These are phyloP conservation scores for Lagenidium giganteum DNA, from an alignment of 352 stramenopile species.

Conservation along the genomic window DNA sequence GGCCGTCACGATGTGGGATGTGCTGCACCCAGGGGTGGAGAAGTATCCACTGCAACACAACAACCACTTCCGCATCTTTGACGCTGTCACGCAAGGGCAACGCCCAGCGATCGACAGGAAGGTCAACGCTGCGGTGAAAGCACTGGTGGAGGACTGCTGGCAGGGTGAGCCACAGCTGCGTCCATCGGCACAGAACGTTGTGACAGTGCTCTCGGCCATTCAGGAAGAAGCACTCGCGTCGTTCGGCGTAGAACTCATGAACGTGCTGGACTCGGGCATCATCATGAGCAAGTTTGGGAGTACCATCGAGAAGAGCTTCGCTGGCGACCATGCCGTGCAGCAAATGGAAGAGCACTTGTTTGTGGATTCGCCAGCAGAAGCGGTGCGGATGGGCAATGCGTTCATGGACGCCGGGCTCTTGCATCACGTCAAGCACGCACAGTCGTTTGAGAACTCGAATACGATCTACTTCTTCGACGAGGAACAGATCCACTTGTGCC, in stretches of 20 bases:
- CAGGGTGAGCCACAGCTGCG: constrained; percentile 28
- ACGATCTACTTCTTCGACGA: constrained; percentile 49
- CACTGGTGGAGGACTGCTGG: constrained; percentile 42
- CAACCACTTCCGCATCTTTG: constrained; percentile 61
- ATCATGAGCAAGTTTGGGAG: constrained; percentile 14
- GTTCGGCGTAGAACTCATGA: constrained; percentile 33
- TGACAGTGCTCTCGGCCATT: constrained; percentile 33
- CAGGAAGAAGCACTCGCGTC: constrained; percentile 36
- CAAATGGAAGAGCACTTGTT: constrained; percentile 39
- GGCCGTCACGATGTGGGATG: constrained; percentile 71
- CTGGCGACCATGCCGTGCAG: constrained; percentile 25
- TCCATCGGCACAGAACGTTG: constrained; percentile 38
- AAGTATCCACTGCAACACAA: constrained; percentile 39
- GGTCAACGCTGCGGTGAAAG: constrained; percentile 27
- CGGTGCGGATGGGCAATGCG: constrained; percentile 50
- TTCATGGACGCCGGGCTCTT: constrained; percentile 57
- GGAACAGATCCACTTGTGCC: constrained; percentile 24
- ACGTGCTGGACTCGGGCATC: constrained; percentile 34
- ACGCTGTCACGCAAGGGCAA: constrained; percentile 38
- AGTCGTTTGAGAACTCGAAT: constrained; percentile 27
- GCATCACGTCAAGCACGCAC: constrained; percentile 46
- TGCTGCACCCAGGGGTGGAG: constrained; percentile 44
- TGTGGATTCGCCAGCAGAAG: constrained; percentile 33
- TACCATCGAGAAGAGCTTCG: constrained; percentile 32
- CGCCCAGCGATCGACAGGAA: constrained; percentile 32